A percentile compares a stretch with the other conserved stretches of the same genome.
These are phyloP conservation scores for Colletotrichum sp. DNA, from an alignment of 2,329 filamentous ascomycete genomes.

Conservation along the genomic window DNA sequence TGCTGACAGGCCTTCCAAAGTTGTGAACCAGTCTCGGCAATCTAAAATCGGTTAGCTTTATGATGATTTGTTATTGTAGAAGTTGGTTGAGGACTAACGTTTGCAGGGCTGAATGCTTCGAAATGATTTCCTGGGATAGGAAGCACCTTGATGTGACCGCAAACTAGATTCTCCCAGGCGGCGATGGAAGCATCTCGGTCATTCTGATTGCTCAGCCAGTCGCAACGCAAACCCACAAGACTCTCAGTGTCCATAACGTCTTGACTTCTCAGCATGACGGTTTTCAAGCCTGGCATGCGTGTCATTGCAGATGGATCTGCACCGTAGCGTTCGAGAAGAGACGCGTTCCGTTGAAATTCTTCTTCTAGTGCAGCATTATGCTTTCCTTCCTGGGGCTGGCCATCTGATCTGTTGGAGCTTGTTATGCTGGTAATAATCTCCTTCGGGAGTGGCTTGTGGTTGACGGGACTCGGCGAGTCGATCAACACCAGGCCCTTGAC, in stretches of 20 bases:
- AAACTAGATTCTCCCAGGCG: neutral
- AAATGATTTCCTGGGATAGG: neutral
- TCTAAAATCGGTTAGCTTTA: neutral
- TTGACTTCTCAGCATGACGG: neutral
- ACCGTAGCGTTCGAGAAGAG: neutral
- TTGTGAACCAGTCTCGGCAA: neutral
- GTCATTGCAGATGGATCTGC: neutral
- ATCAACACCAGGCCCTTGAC: neutral
- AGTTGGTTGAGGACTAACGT: neutral
- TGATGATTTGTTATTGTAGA: neutral
- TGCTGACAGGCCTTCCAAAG: neutral
- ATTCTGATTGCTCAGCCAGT: neutral
- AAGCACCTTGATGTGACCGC: neutral
- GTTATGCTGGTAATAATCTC: neutral
- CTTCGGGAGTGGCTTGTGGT: neutral
- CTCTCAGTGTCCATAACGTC: neutral
- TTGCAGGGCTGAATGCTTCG: neutral
- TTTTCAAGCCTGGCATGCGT: neutral
- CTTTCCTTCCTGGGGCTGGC: neutral
- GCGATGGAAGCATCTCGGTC: neutral
- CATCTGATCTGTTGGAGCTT: neutral
- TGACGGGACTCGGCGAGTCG: neutral
- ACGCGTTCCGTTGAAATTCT: neutral
- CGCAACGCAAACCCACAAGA: neutral
- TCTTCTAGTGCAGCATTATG: neutral